These are phyloP conservation scores for Panicum hallii DNA, from an alignment of 202 grass and related monocot genomes.

Conservation along the genomic window DNA sequence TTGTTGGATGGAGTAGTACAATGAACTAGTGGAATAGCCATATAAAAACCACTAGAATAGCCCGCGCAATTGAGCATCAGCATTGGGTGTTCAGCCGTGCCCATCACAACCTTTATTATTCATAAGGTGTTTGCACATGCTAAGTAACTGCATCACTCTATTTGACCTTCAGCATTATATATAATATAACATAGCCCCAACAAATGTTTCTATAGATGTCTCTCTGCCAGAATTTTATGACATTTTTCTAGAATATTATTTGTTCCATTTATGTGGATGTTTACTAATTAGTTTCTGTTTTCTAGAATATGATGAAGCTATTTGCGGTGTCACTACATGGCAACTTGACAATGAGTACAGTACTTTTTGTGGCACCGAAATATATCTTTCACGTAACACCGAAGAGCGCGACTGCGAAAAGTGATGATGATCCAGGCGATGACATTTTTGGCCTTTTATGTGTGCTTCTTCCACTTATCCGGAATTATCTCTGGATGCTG, in stretches of 20 bases:
- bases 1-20: too few species aligned
- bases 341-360: background rate
- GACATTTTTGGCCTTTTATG: background rate
- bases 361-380: background rate
- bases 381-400: too few species aligned
- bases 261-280: background rate
- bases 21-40: too few species aligned
- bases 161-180: background rate
- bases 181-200: background rate
- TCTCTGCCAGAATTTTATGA: background rate
- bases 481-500: background rate
- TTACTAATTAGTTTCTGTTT: background rate
- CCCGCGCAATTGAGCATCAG: too few species aligned
- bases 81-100: too few species aligned
- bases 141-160: background rate
- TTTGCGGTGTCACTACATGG: background rate
- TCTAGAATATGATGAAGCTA: background rate
- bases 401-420: too few species aligned
- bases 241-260: background rate
- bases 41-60: too few species aligned
- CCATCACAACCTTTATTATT: too few species aligned
- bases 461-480: background rate
- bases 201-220: background rate
- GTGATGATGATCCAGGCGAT: background rate
- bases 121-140: background rate